phyloP scores from a whole-genome alignment of 225 moss, liverwort and hornwort genomes.

The Lunularia cruciata region DNA sequence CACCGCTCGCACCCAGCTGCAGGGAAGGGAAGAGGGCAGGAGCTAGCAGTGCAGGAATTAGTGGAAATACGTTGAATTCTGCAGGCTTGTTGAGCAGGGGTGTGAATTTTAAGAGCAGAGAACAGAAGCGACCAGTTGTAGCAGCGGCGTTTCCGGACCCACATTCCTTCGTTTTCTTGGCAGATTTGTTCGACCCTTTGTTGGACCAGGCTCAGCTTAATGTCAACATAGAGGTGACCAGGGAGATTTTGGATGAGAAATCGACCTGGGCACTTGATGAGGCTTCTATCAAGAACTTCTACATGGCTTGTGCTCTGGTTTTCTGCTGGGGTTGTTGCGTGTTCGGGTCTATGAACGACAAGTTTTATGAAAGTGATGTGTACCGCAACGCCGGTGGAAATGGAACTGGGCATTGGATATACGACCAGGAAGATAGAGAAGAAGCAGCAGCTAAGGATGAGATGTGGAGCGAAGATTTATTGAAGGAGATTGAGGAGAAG shows the following conservation, averaged over 20 bases:
- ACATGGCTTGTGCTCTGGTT: slow-evolving; percentile 65
- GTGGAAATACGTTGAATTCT: neutral
- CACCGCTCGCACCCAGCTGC: neutral
- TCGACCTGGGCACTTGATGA: slow-evolving; percentile 16
- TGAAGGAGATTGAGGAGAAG: slow-evolving; percentile 87
- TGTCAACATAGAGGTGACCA: slow-evolving; percentile 20
- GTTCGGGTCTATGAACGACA: slow-evolving; percentile 95
- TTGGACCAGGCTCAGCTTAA: slow-evolving; percentile 21
- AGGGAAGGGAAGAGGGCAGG: neutral
- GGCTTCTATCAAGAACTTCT: slow-evolving; percentile 28
- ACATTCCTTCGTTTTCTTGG: slow-evolving; percentile 36
- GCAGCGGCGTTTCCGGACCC: slow-evolving; percentile 29
- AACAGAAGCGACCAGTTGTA: neutral
- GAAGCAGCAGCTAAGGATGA: slow-evolving; percentile 78
- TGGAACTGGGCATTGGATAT: slow-evolving; percentile 84
- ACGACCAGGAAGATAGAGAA: slow-evolving; percentile 65
- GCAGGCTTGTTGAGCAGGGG: neutral
- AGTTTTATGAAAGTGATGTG: slow-evolving; percentile 77
- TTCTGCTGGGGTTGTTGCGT: slow-evolving; percentile 99
- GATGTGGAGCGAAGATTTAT: slow-evolving; percentile 80
- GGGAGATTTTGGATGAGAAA: slow-evolving; percentile 13
- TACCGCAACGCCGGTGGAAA: slow-evolving; percentile 83
- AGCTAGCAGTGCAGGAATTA: neutral
- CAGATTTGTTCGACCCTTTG: slow-evolving; percentile 27
- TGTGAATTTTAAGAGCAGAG: neutral